Evolutionary conservation across 331 rosid genomes (phyloP), one percentile per base, ranked within the genome.

Genomic region (Prunus yedoensis): DNA sequence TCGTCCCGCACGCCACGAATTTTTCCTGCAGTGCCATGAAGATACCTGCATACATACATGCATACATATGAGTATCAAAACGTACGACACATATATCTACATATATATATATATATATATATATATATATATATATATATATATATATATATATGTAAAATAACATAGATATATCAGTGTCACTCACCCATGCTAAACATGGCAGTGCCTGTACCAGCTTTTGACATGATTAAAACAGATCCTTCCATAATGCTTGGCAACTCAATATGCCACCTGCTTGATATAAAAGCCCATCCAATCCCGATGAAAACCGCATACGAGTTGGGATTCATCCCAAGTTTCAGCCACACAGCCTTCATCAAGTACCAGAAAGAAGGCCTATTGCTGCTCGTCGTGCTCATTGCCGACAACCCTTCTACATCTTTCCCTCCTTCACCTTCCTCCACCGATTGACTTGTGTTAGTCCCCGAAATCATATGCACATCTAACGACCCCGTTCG

Each of bases 11-110:
- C 0, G 89, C 89, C n/a, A 95, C 83, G 68, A 90, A 54, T 52
- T 89, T 95, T 41, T 95, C 97, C 63, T 95, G 97, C 58, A 85
- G 78, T 52, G 99, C 97, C 99, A 95, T 92, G 84, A 95, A 95
- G 27, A 95, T 87, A 74, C 99, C 99, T 95, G 85, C 85, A 52
- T 21, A 13, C 15, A 51, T 15, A 0, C 35, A 45, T 4, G 10
- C 41, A 15, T 32, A 32, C 17, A 61, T 7, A 32, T 3, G 5
- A 15, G n/a, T 3, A 2, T 63, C 6, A 17, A 60, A 16, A 32
- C 23, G 46, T 32, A 32, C 7, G 38, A 32, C 38, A 32, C 38
- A 4, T 4, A 32, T 32, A 32, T 32, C 6, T 32, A 32, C 6
- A 32, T 2, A 50, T 15, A 28, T 69, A n/a, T 16, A 9, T 21